These are phyloP conservation scores for Populus hybrid DNA, from an alignment of 441 rosid species.

Conservation along the genomic window DNA sequence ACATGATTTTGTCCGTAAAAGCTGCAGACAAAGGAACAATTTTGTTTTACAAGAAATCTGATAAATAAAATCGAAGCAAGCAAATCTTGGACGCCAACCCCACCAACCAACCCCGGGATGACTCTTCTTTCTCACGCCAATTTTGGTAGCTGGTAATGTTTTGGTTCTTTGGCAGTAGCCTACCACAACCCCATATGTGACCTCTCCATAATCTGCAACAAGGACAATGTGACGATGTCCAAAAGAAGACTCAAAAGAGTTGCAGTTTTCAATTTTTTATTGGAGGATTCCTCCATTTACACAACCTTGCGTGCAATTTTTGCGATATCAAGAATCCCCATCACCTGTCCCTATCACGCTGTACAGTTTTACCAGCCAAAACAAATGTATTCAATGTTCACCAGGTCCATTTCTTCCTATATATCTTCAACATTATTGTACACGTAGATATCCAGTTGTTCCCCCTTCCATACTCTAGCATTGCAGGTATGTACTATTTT, in stretches of 20 bases:
- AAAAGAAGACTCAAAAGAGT: not conserved
- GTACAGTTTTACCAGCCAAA: constrained; percentile 11
- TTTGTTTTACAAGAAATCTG: too few species aligned
- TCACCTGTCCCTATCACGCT: constrained; percentile 23
- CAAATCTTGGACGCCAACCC: constrained; percentile 43
- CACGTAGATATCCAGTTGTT: not conserved
- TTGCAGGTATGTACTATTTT: constrained; percentile 9
- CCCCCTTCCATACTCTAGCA: not conserved
- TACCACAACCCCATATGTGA: constrained; percentile 18
- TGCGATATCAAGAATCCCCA: not conserved
- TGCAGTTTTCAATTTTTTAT: not conserved
- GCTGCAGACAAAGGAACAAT: not conserved
- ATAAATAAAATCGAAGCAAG: constrained; percentile 19
- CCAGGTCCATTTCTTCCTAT: constrained; percentile 25
- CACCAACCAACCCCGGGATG: constrained; percentile 29
- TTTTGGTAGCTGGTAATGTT: constrained; percentile 34
- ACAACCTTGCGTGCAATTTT: constrained; percentile 5
- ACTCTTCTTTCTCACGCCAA: constrained; percentile 19
- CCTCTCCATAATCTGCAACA: constrained; percentile 4
- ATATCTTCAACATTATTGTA: constrained; percentile 13
- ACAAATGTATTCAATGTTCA: not conserved
- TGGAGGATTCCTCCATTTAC: not conserved
- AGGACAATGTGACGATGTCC: constrained; percentile 8
- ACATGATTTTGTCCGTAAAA: not conserved
- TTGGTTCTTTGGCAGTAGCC: constrained; percentile 41